These are phyloP conservation scores for Heterobasidion occidentale DNA, from an alignment of 1,284 basidiomycete genomes.

Conservation along the genomic window DNA sequence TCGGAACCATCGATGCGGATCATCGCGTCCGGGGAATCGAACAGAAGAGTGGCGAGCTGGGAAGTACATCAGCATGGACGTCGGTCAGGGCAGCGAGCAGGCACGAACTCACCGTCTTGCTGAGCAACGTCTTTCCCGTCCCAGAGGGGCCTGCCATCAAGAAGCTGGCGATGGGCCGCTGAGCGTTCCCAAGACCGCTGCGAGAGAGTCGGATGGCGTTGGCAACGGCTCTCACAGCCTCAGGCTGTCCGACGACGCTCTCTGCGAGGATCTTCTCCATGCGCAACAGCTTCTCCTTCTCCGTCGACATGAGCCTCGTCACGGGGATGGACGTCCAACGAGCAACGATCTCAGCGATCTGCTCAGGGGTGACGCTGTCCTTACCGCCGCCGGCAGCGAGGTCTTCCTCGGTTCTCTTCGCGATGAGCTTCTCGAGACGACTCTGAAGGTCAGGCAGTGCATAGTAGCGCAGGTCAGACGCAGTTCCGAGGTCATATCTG, in stretches of 20 bases:
- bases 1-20: slow-evolving; percentile 90
- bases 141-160: slow-evolving; percentile 92
- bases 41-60: slow-evolving; percentile 79
- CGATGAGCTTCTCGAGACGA: slow-evolving; percentile 66
- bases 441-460: slow-evolving; percentile 89
- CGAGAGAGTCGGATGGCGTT: slow-evolving; percentile 89
- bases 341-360: slow-evolving; percentile 87
- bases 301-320: slow-evolving; percentile 80
- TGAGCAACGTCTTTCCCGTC: slow-evolving; percentile 82
- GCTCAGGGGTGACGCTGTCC: slow-evolving; percentile 83
- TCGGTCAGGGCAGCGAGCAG: slow-evolving; percentile 1
- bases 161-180: slow-evolving; percentile 89
- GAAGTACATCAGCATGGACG: slow-evolving; percentile 12
- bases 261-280: slow-evolving; percentile 65
- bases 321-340: slow-evolving; percentile 92
- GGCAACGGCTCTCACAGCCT: slow-evolving; percentile 84
- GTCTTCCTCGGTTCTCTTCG: slow-evolving; percentile 70
- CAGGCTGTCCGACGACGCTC: slow-evolving; percentile 83
- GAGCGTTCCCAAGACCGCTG: slow-evolving; percentile 79
- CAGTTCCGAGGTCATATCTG: slow-evolving; percentile 70
- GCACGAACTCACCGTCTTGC: slow-evolving; percentile 68
- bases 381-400: slow-evolving; percentile 42
- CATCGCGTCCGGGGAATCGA: slow-evolving; percentile 87
- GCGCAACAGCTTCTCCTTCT: slow-evolving; percentile 83
- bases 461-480: slow-evolving; percentile 89